Percentiles rank a stretch among this genome's conserved stretches.
phyloP scores from a whole-genome alignment of 164 flowering plant species.

The Vitis riparia region DNA sequence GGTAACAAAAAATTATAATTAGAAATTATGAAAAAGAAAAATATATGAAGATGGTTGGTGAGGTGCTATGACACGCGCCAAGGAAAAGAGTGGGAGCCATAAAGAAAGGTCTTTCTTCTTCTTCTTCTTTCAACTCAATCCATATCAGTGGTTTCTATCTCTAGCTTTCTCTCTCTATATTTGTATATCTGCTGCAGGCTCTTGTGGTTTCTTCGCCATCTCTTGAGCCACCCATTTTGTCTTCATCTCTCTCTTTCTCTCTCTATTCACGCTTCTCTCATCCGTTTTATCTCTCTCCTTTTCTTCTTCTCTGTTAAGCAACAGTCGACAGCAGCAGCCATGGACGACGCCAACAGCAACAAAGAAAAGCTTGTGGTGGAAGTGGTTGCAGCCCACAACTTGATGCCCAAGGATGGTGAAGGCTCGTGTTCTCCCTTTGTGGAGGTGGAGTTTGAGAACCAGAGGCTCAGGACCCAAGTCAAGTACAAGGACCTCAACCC shows the following conservation, averaged over 20 bases:
- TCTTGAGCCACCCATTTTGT: constrained; percentile 19
- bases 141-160: neutral
- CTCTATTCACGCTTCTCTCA: neutral
- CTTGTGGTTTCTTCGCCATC: constrained; percentile 4
- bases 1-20: too few species aligned
- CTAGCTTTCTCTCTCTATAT: neutral
- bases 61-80: neutral
- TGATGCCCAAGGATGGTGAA: constrained; percentile 74
- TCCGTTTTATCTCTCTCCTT: constrained; percentile 4
- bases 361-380: constrained; percentile 65
- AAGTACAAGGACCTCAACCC: constrained; percentile 61
- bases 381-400: constrained; percentile 61
- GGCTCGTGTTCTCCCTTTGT: constrained; percentile 63
- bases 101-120: neutral
- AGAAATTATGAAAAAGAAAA: too few species aligned
- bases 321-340: neutral
- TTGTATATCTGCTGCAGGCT: constrained; percentile 15
- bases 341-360: constrained; percentile 5
- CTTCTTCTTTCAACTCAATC: constrained; percentile 2
- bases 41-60: too few species aligned
- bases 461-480: constrained; percentile 46
- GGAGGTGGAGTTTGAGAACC: constrained; percentile 63
- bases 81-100: neutral
- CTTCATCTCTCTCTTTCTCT: constrained; percentile 7
- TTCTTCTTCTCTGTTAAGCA: neutral